Evolutionary conservation across 2,329 filamentous ascomycete genomes (phyloP).

Genomic region (Xylariaceae sp.): DNA sequence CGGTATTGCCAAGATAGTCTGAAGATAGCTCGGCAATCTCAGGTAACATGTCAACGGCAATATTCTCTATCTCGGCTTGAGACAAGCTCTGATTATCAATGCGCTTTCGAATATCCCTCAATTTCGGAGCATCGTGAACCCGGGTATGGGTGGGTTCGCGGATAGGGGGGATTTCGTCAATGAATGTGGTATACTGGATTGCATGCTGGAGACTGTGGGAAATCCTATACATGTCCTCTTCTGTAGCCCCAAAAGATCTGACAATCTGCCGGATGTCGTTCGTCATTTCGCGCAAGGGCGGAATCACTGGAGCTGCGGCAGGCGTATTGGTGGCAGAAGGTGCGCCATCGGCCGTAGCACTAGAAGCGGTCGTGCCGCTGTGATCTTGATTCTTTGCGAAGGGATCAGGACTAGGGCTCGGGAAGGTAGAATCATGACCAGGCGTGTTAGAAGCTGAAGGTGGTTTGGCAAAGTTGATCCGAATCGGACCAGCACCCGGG

Average conservation of each 20-base stretch:
- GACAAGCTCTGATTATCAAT: slow-evolving; percentile 93
- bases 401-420: slow-evolving; percentile 86
- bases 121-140: slow-evolving; percentile 87
- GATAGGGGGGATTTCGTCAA: slow-evolving; percentile 82
- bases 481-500: slow-evolving; percentile 87
- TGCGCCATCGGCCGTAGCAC: slow-evolving; percentile 26
- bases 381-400: slow-evolving; percentile 59
- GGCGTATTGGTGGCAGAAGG: slow-evolving; percentile 34
- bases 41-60: slow-evolving; percentile 88
- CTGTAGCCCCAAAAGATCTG: slow-evolving; percentile 77
- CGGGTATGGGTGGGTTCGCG: slow-evolving; percentile 84
- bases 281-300: slow-evolving; percentile 72
- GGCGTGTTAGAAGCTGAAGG: slow-evolving; percentile 86
- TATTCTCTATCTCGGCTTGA: slow-evolving; percentile 83
- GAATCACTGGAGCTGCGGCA: slow-evolving; percentile 58
- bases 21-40: slow-evolving; percentile 93
- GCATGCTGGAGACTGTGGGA: slow-evolving; percentile 69
- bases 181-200: slow-evolving; percentile 67
- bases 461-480: slow-evolving; percentile 96
- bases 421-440: slow-evolving; percentile 80
- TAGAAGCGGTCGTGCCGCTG: slow-evolving; percentile 37
- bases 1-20: slow-evolving; percentile 96
- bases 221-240: slow-evolving; percentile 72
- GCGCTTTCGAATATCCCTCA: slow-evolving; percentile 92
- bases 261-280: slow-evolving; percentile 82